phyloP scores from a whole-genome alignment of 2,329 filamentous ascomycete genomes.

The Rhynchosporium graminicola region DNA sequence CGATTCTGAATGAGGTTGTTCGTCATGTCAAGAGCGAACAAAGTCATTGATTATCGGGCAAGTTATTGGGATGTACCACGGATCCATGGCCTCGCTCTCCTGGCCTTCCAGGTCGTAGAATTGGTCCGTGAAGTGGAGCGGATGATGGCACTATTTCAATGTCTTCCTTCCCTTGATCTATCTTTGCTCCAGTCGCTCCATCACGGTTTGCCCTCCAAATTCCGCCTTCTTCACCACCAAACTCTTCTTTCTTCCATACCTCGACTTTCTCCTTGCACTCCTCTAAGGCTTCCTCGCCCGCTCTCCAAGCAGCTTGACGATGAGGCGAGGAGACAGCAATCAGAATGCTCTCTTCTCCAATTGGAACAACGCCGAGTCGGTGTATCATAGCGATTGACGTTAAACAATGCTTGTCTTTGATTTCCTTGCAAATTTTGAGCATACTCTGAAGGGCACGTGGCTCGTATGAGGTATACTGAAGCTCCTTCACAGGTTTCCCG shows the following conservation, averaged over 20 bases:
- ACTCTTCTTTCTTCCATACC: conserved; percentile 93
- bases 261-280: conserved; percentile 84
- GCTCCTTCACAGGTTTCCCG: conserved; percentile 68
- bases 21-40: too few species aligned
- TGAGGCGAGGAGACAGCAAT: conserved; percentile 86
- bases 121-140: conserved; percentile 30
- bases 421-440: conserved; percentile 59
- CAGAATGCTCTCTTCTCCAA: conserved; percentile 91
- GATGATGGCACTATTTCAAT: conserved; percentile 15
- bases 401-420: conserved; percentile 63
- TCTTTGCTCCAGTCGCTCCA: conserved; percentile 47
- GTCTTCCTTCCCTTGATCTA: conserved; percentile 24
- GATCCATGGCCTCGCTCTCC: conserved; percentile 38
- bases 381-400: conserved; percentile 79
- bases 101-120: conserved; percentile 28
- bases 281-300: conserved; percentile 87
- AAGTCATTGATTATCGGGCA: conserved; percentile 5
- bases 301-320: conserved; percentile 80
- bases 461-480: conserved; percentile 75
- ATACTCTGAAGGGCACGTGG: conserved; percentile 71
- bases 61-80: conserved; percentile 26
- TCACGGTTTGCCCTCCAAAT: conserved; percentile 90
- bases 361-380: conserved; percentile 79
- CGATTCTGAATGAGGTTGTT: too few species aligned
- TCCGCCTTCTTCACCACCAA: conserved; percentile 70